A percentile compares a stretch with the other conserved stretches of the same genome.
These are phyloP conservation scores for Blepharisma japonicum DNA, from an alignment of 73 alveolate species.

Conservation along the genomic window DNA sequence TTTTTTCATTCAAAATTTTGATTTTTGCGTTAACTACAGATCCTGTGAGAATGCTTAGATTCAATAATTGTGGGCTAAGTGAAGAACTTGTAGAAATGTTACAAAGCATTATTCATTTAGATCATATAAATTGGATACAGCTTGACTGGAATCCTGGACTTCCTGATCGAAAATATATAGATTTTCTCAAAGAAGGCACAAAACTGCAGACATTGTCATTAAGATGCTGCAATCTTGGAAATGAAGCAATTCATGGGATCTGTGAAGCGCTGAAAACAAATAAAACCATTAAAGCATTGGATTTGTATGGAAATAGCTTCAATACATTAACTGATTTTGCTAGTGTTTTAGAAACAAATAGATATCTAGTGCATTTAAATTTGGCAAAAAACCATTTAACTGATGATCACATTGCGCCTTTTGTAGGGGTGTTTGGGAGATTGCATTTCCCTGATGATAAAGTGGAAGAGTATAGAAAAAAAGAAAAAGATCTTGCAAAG, in stretches of 20 bases:
- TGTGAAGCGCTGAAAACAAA: slow-evolving; percentile 17
- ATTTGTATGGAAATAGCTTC: slow-evolving; percentile 14
- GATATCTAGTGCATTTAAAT: neutral
- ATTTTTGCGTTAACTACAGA: neutral
- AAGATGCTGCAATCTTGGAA: neutral
- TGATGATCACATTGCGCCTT: neutral
- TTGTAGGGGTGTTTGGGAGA: slow-evolving; percentile 22
- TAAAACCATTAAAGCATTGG: neutral
- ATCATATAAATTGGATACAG: neutral
- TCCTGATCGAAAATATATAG: neutral
- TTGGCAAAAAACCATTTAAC: neutral
- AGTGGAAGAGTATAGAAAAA: slow-evolving; percentile 24
- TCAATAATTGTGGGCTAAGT: slow-evolving; percentile 19
- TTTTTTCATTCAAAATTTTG: slow-evolving; percentile 3
- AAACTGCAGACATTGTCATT: slow-evolving; percentile 3
- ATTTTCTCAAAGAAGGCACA: slow-evolving; percentile 15
- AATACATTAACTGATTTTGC: neutral
- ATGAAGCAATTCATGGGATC: neutral
- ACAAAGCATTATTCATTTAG: neutral
- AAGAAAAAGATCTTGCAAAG: slow-evolving; percentile 24
- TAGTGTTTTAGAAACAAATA: neutral
- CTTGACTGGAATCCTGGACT: slow-evolving; percentile 24
- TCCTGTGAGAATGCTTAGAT: slow-evolving; percentile 10
- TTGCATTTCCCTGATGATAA: slow-evolving; percentile 20
- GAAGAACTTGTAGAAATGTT: neutral